Conservation (phyloP, 164 flowering plant species). For the Aristolochia contorta region DNA sequence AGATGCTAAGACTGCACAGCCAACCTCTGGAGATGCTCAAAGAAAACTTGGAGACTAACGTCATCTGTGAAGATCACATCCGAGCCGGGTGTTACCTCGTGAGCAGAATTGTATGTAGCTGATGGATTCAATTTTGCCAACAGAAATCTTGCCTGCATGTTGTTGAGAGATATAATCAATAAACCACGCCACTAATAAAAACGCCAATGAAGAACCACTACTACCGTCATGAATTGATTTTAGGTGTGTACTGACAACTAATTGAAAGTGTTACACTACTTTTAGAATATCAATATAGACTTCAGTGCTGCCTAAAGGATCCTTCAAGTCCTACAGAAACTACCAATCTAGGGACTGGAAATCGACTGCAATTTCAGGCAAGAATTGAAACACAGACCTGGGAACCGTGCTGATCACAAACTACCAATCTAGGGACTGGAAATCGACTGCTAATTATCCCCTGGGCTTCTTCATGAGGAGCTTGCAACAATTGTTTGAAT, state of each 20-base stretch:
- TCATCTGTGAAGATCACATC: constrained; percentile 94
- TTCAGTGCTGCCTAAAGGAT: too few species aligned
- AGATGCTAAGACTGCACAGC: constrained; percentile 68
- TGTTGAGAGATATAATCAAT: not conserved
- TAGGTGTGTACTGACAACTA: too few species aligned
- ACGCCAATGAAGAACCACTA: too few species aligned
- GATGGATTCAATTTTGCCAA: constrained; percentile 92
- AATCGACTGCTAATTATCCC: constrained; percentile 64
- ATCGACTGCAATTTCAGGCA: too few species aligned
- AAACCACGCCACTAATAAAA: not conserved
- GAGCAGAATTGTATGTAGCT: constrained; percentile 65
- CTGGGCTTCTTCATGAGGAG: constrained; percentile 77
- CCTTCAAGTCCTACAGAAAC: not conserved
- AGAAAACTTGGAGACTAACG: constrained; percentile 90
- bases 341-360: too few species aligned
- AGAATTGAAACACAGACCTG: constrained; percentile 77
- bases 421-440: constrained; percentile 90
- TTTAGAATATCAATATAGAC: too few species aligned
- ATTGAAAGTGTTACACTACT: too few species aligned
- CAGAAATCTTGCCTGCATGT: constrained; percentile 69
- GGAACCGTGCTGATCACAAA: constrained; percentile 98
- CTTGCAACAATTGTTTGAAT: constrained; percentile 65
- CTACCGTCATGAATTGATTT: too few species aligned
- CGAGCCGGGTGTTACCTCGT: constrained; percentile 67
- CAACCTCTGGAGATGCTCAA: constrained; percentile 88